Conservation (phyloP, 495 filamentous ascomycete species). For the Staphylotrichum longicolle region DNA sequence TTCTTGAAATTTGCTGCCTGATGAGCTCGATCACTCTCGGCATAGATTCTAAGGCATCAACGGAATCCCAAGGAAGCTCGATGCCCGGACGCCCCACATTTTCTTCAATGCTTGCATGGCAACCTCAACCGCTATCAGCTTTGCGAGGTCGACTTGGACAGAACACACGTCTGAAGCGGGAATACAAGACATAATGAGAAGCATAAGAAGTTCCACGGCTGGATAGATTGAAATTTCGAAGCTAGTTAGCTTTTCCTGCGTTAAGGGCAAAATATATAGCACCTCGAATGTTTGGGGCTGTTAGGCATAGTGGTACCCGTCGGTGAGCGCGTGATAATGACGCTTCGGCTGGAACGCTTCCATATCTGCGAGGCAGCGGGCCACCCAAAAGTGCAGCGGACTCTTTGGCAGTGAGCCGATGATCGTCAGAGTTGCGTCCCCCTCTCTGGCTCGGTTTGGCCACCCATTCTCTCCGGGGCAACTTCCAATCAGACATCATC, state of each 20-base stretch:
- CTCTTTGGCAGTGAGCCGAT: conserved; percentile 26
- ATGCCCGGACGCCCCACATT: not conserved
- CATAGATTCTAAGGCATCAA: not conserved
- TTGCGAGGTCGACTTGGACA: no score
- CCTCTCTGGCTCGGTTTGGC: conserved; percentile 15
- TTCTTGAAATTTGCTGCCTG: not conserved
- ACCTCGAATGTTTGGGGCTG: not conserved
- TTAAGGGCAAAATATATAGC: no score
- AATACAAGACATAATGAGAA: no score
- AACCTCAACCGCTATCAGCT: not conserved
- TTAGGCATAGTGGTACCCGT: conserved; percentile 12
- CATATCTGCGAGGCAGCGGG: conserved; percentile 13
- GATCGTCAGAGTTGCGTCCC: conserved; percentile 35
- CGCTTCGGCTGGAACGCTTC: conserved; percentile 21
- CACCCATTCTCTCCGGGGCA: conserved; percentile 18
- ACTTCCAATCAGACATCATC: conserved; percentile 5
- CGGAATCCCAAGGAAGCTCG: not conserved
- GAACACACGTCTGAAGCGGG: no score
- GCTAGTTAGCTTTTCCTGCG: no score
- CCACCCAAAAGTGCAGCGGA: conserved; percentile 20
- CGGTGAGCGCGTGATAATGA: conserved; percentile 24
- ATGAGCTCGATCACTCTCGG: not conserved
- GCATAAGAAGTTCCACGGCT: no score
- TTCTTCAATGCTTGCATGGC: not conserved
- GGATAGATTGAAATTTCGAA: no score